Conservation (phyloP, 2,329 filamentous ascomycete genomes). For the Rutstroemia sydowiana region DNA sequence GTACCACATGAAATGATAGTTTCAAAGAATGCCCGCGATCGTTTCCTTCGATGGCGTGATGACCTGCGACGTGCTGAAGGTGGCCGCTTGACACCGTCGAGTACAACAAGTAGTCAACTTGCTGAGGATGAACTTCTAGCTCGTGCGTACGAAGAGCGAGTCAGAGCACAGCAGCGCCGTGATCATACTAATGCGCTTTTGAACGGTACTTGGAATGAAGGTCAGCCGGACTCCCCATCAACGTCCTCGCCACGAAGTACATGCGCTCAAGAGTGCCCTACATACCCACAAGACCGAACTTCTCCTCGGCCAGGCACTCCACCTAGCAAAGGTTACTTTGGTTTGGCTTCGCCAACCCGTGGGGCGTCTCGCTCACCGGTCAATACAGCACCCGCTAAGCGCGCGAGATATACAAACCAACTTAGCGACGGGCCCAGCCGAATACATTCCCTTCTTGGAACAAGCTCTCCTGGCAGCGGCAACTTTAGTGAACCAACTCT, state of each 20-base stretch:
- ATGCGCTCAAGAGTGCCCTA: constrained; percentile 10
- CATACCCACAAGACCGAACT: constrained; percentile 6
- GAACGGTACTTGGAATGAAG: constrained; percentile 55
- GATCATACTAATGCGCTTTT: constrained; percentile 50
- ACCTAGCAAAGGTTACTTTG: constrained; percentile 2
- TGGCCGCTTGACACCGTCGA: constrained; percentile 29
- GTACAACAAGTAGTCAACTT: constrained; percentile 21
- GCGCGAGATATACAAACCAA: constrained; percentile 20
- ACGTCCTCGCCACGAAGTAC: constrained; percentile 21
- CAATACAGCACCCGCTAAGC: constrained; percentile 21
- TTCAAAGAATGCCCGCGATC: constrained; percentile 70
- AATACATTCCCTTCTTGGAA: constrained; percentile 25
- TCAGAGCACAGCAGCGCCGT: constrained; percentile 26
- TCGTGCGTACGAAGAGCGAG: constrained; percentile 25
- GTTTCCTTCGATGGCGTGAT: constrained; percentile 70
- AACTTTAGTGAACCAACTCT: constrained; percentile 17
- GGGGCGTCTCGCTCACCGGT: constrained; percentile 14
- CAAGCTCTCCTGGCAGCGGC: constrained; percentile 13
- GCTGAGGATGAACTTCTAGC: constrained; percentile 19
- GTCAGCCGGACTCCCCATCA: constrained; percentile 51
- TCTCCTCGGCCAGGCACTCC: constrained; percentile 10
- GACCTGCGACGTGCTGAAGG: constrained; percentile 60
- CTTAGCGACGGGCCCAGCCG: constrained; percentile 21
- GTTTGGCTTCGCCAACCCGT: constrained; percentile 11
- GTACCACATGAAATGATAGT: constrained; percentile 70